Evolutionary conservation across 1,284 basidiomycete genomes (phyloP).

Genomic region (Ganoderma sinense): DNA sequence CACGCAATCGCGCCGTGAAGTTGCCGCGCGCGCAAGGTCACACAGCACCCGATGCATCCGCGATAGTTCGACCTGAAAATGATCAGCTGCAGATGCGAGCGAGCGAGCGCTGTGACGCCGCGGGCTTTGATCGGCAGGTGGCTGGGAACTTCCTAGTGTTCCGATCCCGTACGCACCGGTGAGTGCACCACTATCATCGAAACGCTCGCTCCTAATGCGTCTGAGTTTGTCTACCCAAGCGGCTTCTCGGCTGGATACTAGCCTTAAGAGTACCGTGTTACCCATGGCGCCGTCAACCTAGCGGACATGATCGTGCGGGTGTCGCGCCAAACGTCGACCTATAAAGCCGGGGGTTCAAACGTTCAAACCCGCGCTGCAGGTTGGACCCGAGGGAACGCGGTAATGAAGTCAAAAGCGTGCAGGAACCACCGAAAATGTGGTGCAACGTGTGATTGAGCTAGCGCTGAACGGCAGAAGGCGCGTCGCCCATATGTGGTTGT

Average conservation of each 20-base stretch:
- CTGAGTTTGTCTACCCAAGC: slow-evolving; percentile 27
- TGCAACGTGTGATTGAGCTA: slow-evolving; percentile 17
- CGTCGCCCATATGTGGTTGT: slow-evolving; percentile 16
- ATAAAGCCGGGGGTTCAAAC: slow-evolving; percentile 10
- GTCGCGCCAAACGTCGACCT: slow-evolving; percentile 21
- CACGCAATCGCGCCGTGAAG: slow-evolving; percentile 9
- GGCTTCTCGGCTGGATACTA: slow-evolving; percentile 18
- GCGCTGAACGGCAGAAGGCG: slow-evolving; percentile 17
- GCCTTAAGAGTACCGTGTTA: slow-evolving; percentile 21
- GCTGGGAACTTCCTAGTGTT: slow-evolving; percentile 11
- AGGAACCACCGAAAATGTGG: slow-evolving; percentile 14
- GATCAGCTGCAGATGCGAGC: slow-evolving; percentile 10
- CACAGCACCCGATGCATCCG: slow-evolving; percentile 20
- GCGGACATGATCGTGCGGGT: background rate
- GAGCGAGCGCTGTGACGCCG: slow-evolving; percentile 19
- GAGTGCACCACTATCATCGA: slow-evolving; percentile 17
- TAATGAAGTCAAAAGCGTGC: slow-evolving; percentile 19
- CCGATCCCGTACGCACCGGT: slow-evolving; percentile 11
- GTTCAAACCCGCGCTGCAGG: slow-evolving; percentile 11
- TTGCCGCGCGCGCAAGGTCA: background rate
- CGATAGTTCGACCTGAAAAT: slow-evolving; percentile 21
- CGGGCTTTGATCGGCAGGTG: slow-evolving; percentile 19
- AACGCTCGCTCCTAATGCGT: slow-evolving; percentile 22
- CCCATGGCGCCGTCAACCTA: slow-evolving; percentile 18
- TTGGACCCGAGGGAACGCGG: slow-evolving; percentile 23